Percentiles rank a stretch among this genome's conserved stretches.
Evolutionary conservation across 768 basidiomycete genomes (phyloP).

Genomic region (Macrolepiota fuliginosa): DNA sequence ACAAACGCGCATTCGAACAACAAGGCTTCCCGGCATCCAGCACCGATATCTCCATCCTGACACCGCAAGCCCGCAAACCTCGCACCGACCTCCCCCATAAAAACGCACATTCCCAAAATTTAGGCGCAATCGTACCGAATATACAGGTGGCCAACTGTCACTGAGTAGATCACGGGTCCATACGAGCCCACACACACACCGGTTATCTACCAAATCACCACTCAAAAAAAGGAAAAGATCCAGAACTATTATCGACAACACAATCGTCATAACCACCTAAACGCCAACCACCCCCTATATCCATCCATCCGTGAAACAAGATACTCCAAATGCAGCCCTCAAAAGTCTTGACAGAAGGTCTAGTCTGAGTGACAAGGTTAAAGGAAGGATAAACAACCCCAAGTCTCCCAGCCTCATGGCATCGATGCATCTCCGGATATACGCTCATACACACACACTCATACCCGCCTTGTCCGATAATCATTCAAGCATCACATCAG

Average conservation of each 20-base stretch:
- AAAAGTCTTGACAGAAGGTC: background rate
- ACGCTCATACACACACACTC: background rate
- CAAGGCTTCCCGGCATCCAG: background rate
- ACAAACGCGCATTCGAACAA: background rate
- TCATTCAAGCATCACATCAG: too few relatives aligned
- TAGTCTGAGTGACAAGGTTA: background rate
- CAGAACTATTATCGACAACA: too few relatives aligned
- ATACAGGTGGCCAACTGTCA: too few relatives aligned
- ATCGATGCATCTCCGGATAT: background rate
- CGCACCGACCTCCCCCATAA: background rate
- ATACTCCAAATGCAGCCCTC: too few relatives aligned
- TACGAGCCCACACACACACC: too few relatives aligned
- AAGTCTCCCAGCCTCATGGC: background rate
- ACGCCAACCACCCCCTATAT: too few relatives aligned
- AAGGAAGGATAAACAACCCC: background rate
- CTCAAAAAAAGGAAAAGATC: too few relatives aligned
- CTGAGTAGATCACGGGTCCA: too few relatives aligned
- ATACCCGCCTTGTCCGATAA: background rate
- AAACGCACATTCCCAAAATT: background rate
- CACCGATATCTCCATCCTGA: background rate
- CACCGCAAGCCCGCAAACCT: background rate
- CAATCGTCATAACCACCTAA: too few relatives aligned
- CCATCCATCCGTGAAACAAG: too few relatives aligned
- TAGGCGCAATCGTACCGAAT: too few relatives aligned
- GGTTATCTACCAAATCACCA: too few relatives aligned